Evolutionary conservation across 192 early-diverging fungal species (phyloP).

Genomic region (Coemansia sp.): DNA sequence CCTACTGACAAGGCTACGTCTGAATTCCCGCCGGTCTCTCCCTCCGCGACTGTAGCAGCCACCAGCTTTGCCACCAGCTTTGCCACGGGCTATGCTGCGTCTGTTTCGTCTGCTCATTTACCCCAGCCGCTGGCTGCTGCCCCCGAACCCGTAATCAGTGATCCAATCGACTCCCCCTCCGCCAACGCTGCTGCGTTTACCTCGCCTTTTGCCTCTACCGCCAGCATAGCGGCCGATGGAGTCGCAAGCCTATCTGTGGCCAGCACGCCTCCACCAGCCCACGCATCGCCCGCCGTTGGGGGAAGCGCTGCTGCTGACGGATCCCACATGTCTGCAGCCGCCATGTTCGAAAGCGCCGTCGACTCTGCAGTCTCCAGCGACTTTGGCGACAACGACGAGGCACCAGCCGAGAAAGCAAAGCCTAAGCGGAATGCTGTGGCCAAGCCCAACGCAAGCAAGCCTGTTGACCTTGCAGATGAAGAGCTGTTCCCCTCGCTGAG

Average conservation of each 20-base stretch:
- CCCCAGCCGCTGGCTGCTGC: neutral
- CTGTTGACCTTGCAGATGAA: slow-evolving; percentile 34
- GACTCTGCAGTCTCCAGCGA: slow-evolving; percentile 44
- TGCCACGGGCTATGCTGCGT: slow-evolving; percentile 3
- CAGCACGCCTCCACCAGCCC: neutral
- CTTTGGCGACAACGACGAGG: slow-evolving; percentile 11
- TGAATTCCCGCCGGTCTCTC: slow-evolving; percentile 1
- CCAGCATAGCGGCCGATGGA: neutral
- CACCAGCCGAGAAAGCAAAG: neutral
- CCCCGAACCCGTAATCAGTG: neutral
- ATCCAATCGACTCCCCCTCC: neutral
- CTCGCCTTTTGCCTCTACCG: neutral
- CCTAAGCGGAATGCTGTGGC: neutral
- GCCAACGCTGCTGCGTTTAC: neutral
- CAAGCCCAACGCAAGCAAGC: slow-evolving; percentile 6
- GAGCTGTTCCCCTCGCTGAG: slow-evolving; percentile 81
- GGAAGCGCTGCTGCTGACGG: slow-evolving; percentile 3
- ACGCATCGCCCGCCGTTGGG: neutral
- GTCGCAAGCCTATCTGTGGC: neutral
- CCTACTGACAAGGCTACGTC: slow-evolving; percentile 3
- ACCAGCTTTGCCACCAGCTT: neutral
- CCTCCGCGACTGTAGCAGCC: neutral
- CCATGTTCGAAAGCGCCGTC: slow-evolving; percentile 32
- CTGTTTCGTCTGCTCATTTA: slow-evolving; percentile 8
- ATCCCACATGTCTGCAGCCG: slow-evolving; percentile 24